phyloP scores from a whole-genome alignment of 805 yeast species.

The Ogataea degrootiae region DNA sequence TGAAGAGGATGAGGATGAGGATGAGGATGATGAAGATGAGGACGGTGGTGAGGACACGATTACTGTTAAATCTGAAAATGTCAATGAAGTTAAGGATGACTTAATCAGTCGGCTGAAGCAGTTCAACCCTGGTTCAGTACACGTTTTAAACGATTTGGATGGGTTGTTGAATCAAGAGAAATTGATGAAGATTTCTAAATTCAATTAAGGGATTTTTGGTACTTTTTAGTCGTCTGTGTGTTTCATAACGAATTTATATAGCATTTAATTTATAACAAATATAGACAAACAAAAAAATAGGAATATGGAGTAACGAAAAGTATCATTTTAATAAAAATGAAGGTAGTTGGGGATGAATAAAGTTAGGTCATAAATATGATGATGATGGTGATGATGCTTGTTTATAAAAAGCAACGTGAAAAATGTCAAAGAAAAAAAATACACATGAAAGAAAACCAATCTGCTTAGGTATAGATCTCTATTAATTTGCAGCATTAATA shows the following conservation, averaged over 20 bases:
- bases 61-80: constrained; percentile 6
- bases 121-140: constrained; percentile 32
- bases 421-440: not conserved
- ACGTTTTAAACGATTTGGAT: constrained; percentile 21
- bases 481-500: constrained; percentile 1
- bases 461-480: not conserved
- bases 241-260: too few relatives aligned
- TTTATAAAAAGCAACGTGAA: too few relatives aligned
- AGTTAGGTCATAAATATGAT: too few relatives aligned
- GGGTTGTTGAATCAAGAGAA: constrained; percentile 24
- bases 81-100: constrained; percentile 20
- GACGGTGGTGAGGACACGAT: constrained; percentile 1
- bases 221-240: too few relatives aligned
- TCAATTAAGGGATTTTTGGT: too few relatives aligned
- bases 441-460: not conserved
- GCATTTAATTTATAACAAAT: too few relatives aligned
- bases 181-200: constrained; percentile 12
- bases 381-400: too few relatives aligned
- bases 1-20: constrained; percentile 15
- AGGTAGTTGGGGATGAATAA: too few relatives aligned
- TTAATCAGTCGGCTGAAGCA: constrained; percentile 33
- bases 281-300: too few relatives aligned
- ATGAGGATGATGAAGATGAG: constrained; percentile 20
- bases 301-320: too few relatives aligned
- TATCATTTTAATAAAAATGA: too few relatives aligned